phyloP scores from a whole-genome alignment of 768 basidiomycete species.

The Coprinopsis cinerea region DNA sequence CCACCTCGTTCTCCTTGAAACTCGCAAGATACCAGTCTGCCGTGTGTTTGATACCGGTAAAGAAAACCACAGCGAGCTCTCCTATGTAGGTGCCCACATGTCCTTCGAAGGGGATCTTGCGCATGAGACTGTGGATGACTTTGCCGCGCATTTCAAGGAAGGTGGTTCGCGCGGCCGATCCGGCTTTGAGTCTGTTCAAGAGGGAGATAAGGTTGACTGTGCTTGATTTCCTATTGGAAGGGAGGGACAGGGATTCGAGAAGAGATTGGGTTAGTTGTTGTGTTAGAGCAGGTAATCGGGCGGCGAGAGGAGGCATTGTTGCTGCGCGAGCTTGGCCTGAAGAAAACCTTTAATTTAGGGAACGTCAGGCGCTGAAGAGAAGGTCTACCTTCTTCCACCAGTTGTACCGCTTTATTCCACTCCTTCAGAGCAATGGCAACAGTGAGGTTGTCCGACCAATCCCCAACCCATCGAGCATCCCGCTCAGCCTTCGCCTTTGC shows the following conservation, averaged over 20 bases:
- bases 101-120: slow-evolving; percentile 88
- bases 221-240: slow-evolving; percentile 70
- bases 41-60: slow-evolving; percentile 94
- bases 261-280: slow-evolving; percentile 64
- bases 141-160: slow-evolving; percentile 77
- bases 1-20: slow-evolving; percentile 92
- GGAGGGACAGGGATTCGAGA: slow-evolving; percentile 65
- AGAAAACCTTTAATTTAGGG: not conserved
- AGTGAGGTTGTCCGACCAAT: slow-evolving; percentile 87
- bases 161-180: slow-evolving; percentile 71
- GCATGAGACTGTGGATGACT: slow-evolving; percentile 69
- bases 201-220: slow-evolving; percentile 68
- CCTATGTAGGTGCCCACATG: slow-evolving; percentile 80
- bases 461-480: slow-evolving; percentile 82
- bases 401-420: slow-evolving; percentile 80
- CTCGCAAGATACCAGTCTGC: slow-evolving; percentile 97
- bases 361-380: not conserved
- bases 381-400: slow-evolving; percentile 76
- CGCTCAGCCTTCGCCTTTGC: slow-evolving; percentile 73
- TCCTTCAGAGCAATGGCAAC: slow-evolving; percentile 86
- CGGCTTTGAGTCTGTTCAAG: slow-evolving; percentile 69
- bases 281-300: slow-evolving; percentile 63
- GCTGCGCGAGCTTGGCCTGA: slow-evolving; percentile 59
- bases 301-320: slow-evolving; percentile 43
- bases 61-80: slow-evolving; percentile 83